Percentiles rank a stretch among this genome's conserved stretches.
Evolutionary conservation across 2,329 filamentous ascomycete genomes (phyloP).

Genomic region (Stachybotrys elegans): DNA sequence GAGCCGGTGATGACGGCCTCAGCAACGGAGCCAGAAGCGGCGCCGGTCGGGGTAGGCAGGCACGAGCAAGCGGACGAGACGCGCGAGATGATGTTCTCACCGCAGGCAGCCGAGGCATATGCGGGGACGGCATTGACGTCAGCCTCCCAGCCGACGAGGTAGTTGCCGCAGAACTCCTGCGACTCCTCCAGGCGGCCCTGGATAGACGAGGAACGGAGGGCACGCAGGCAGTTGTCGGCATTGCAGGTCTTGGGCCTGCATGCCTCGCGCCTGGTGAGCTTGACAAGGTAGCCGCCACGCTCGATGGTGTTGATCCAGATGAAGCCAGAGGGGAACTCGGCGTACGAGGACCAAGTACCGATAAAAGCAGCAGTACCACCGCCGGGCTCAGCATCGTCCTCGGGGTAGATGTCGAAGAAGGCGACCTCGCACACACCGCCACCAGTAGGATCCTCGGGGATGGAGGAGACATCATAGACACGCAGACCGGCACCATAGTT

Average conservation of each 20-base stretch:
- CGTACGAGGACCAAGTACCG: conserved; percentile 1
- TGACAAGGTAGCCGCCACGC: conserved; percentile 4
- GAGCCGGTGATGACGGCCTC: background rate
- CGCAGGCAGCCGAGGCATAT: background rate
- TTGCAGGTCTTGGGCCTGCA: conserved; percentile 4
- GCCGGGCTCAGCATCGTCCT: conserved; percentile 29
- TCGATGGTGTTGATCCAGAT: conserved; percentile 5
- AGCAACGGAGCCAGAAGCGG: background rate
- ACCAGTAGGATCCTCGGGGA: conserved; percentile 32
- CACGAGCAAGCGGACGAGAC: conserved; percentile 3
- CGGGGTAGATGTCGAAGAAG: conserved; percentile 43
- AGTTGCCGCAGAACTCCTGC: background rate
- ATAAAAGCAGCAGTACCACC: conserved; percentile 1
- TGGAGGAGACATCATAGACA: conserved; percentile 25
- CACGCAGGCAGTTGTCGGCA: conserved; percentile 1
- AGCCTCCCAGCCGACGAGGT: conserved; percentile 1
- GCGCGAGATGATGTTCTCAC: background rate
- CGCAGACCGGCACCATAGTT: conserved; percentile 42
- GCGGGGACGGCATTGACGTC: background rate
- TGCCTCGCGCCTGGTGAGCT: background rate
- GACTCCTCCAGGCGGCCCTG: background rate
- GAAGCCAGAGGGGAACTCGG: conserved; percentile 2
- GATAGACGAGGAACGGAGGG: background rate
- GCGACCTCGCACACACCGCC: conserved; percentile 33
- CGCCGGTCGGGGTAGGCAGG: conserved; percentile 1